Evolutionary conservation across 352 stramenopile species (phyloP).

Genomic region (Pythium dissotocum): DNA sequence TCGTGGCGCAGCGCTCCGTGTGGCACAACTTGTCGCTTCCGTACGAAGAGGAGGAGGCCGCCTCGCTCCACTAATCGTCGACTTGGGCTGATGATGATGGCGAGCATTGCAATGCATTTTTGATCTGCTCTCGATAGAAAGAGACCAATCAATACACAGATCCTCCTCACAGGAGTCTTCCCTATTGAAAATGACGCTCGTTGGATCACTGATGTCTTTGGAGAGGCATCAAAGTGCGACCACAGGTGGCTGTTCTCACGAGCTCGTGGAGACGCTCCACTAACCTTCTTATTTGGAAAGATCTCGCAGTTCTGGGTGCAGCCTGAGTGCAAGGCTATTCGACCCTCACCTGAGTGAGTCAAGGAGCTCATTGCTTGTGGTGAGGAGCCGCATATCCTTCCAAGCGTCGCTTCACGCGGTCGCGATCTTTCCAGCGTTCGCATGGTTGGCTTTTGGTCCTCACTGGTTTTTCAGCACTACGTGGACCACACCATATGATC

Average conservation of each 20-base stretch:
- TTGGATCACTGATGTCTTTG: background rate
- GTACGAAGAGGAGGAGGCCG: conserved; percentile 21
- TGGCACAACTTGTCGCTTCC: conserved; percentile 64
- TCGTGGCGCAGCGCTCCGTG: conserved; percentile 61
- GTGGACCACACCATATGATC: conserved; percentile 1
- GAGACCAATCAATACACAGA: conserved; percentile 7
- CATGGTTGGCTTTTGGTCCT: background rate
- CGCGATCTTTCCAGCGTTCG: background rate
- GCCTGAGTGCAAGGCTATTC: background rate
- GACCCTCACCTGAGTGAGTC: background rate
- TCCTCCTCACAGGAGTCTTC: background rate
- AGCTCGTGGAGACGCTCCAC: background rate
- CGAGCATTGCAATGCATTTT: background rate
- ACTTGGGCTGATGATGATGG: background rate
- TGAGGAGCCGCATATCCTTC: too few species aligned
- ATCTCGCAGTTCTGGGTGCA: background rate
- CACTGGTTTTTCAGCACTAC: background rate
- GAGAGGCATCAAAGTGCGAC: background rate
- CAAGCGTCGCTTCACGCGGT: too few species aligned
- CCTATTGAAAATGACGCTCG: background rate
- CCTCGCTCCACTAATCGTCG: background rate
- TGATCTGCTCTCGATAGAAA: conserved; percentile 3
- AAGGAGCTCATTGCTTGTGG: too few species aligned
- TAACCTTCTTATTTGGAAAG: conserved; percentile 4
- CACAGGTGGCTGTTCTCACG: background rate